Percentiles rank a stretch among this genome's conserved stretches.
Conservation (phyloP, 2,329 filamentous ascomycete genomes). For the Trichoderma breve region DNA sequence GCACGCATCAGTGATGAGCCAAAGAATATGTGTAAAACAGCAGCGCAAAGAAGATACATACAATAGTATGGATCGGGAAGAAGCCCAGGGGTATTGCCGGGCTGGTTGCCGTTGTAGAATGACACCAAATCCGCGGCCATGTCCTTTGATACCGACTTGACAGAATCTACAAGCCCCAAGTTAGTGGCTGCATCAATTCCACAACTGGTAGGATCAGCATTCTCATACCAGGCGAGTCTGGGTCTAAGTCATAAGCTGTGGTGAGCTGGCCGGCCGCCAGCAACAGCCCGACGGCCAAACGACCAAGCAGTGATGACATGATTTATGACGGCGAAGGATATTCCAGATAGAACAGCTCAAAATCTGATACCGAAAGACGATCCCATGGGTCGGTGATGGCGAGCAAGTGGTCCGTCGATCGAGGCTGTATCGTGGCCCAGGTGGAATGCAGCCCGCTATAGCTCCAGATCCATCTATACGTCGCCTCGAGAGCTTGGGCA, state of each 20-base stretch:
- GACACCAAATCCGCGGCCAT: conserved; percentile 51
- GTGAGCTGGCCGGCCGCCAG: conserved; percentile 28
- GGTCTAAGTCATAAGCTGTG: conserved; percentile 38
- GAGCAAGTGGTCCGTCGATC: background rate
- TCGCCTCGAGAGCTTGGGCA: background rate
- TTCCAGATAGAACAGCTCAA: conserved; percentile 19
- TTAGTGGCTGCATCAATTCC: background rate
- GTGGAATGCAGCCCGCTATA: background rate
- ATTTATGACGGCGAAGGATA: conserved; percentile 24
- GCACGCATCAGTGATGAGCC: background rate
- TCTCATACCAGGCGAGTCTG: conserved; percentile 36
- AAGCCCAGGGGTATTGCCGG: conserved; percentile 50
- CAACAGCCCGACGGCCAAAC: conserved; percentile 28
- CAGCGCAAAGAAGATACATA: conserved; percentile 32
- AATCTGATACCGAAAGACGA: background rate
- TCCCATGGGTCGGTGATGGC: conserved; percentile 1
- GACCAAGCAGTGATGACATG: conserved; percentile 27
- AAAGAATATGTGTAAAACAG: background rate
- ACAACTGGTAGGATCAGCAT: background rate
- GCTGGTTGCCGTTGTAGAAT: conserved; percentile 47
- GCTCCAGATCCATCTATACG: background rate
- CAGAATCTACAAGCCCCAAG: conserved; percentile 41
- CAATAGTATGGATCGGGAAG: conserved; percentile 56
- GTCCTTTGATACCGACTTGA: conserved; percentile 48
- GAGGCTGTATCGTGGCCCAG: background rate